Evolutionary conservation across 495 filamentous ascomycete species (phyloP), one percentile per base, ranked within the genome.

Genomic region (Penicillium canariense): DNA sequence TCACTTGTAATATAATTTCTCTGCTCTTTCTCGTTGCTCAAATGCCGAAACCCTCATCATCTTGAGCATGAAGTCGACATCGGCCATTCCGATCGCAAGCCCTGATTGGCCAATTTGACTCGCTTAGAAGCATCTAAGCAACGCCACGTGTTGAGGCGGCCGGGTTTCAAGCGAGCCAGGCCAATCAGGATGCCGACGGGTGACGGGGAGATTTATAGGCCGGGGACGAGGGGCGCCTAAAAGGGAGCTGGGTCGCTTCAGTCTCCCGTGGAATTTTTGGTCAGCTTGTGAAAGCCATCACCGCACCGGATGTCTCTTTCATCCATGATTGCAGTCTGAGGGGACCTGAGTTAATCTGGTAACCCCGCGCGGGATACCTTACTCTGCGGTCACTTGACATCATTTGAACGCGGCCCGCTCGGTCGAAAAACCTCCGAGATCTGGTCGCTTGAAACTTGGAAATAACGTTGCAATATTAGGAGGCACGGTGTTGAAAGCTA

Each of bases 111-210:
- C 42, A 45, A 28, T 17, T 27, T 28, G 15, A 9, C 18, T 45
- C 18, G 36, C 46, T 55, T 48, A 35, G 15, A n/a, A n/a, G 38
- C 38, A 23, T 42, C 38, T 18, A 50, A n/a, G 56, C 17, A 59
- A 48, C 43, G 18, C 39, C 50, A 58, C 43, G 36, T 39, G 28
- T 42, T 59, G 47, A 59, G 17, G 51, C 47, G 55, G 18, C 11
- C 50, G 18, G 27, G 11, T 26, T n/a, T 20, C 22, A 30, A 14
- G 11, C 11, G 12, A 31, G 15, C 43, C 17, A 27, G 44, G 20
- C 55, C 55, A 58, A 53, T 58, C 15, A 51, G 23, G 42, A 14
- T 38, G 14, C 14, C 3, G 5, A 7, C 28, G 32, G 17, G 26
- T 20, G 43, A 43, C 49, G 49, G 49, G 35, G 3, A 38, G n/a